Conservation (phyloP, 2,329 filamentous ascomycete genomes). For the Berkeleyomyces rouxiae region DNA sequence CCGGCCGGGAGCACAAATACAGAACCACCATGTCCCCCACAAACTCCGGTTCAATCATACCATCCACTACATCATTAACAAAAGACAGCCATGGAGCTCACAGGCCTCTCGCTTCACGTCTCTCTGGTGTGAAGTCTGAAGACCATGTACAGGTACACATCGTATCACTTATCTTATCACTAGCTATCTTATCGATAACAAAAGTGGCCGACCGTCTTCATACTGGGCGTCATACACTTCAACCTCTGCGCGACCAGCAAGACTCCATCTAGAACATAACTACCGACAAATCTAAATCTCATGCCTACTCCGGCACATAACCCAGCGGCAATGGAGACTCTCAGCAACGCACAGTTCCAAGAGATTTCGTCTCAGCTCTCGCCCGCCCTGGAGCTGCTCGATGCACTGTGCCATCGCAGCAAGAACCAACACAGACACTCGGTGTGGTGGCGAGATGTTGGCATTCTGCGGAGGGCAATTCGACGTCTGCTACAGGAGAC, state of each 20-base stretch:
- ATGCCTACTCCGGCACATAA: neutral
- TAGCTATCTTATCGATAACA: neutral
- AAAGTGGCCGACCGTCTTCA: neutral
- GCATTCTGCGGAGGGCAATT: conserved; percentile 51
- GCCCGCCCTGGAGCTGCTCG: conserved; percentile 38
- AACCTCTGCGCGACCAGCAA: too few relatives aligned
- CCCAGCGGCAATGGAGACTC: neutral
- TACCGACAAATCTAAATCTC: too few relatives aligned
- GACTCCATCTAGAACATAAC: neutral
- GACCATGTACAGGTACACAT: neutral
- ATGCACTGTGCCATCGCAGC: conserved; percentile 66
- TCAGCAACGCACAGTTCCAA: neutral
- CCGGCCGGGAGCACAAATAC: too few relatives aligned
- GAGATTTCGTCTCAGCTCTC: conserved; percentile 19
- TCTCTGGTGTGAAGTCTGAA: too few relatives aligned
- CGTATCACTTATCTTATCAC: neutral
- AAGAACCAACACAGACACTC: conserved; percentile 74
- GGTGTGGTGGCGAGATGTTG: conserved; percentile 66
- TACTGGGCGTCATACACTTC: too few relatives aligned
- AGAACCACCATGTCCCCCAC: too few relatives aligned
- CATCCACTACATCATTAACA: too few relatives aligned
- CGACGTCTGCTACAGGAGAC: conserved; percentile 31
- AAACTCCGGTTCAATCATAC: too few relatives aligned
- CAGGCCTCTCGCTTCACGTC: too few relatives aligned
- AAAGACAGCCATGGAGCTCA: too few relatives aligned